Conservation (phyloP, 2,329 filamentous ascomycete species). For the Dothidotthia symphoricarpi region DNA sequence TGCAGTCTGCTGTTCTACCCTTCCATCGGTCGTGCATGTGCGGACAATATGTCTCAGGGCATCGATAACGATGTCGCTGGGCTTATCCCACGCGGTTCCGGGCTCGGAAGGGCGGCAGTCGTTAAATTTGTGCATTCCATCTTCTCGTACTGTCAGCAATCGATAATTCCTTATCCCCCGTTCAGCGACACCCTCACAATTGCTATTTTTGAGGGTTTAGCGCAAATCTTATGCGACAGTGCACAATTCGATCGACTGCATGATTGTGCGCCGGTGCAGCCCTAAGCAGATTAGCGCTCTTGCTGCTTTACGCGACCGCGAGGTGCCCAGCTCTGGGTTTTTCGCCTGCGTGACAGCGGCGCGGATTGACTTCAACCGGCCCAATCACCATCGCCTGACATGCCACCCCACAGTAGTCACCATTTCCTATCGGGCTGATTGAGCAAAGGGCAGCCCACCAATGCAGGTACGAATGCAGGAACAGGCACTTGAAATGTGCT, state of each 20-base stretch:
- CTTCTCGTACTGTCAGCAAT: constrained; percentile 34
- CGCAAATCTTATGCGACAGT: constrained; percentile 33
- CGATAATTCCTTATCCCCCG: constrained; percentile 30
- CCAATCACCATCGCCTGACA: constrained; percentile 26
- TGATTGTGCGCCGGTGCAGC: constrained; percentile 25
- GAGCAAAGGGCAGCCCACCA: constrained; percentile 29
- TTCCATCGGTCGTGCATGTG: constrained; percentile 8
- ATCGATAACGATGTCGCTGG: constrained; percentile 8
- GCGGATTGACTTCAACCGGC: constrained; percentile 21
- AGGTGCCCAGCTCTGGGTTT: constrained; percentile 17
- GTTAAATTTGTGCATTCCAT: constrained; percentile 27
- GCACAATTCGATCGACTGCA: constrained; percentile 31
- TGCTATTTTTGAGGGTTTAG: constrained; percentile 37
- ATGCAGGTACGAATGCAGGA: constrained; percentile 45
- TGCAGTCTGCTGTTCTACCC: constrained; percentile 17
- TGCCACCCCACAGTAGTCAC: constrained; percentile 35
- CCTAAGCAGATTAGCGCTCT: constrained; percentile 17
- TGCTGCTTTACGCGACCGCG: constrained; percentile 31
- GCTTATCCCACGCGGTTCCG: neutral
- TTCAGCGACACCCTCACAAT: constrained; percentile 18
- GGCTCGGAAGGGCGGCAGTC: constrained; percentile 7
- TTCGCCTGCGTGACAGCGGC: constrained; percentile 33
- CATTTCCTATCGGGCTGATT: constrained; percentile 15
- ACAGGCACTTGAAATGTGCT: constrained; percentile 21
- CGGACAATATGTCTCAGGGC: no score